phyloP scores from a whole-genome alignment of 805 yeast species.

The Zygosaccharomyces kombuchaensis region DNA sequence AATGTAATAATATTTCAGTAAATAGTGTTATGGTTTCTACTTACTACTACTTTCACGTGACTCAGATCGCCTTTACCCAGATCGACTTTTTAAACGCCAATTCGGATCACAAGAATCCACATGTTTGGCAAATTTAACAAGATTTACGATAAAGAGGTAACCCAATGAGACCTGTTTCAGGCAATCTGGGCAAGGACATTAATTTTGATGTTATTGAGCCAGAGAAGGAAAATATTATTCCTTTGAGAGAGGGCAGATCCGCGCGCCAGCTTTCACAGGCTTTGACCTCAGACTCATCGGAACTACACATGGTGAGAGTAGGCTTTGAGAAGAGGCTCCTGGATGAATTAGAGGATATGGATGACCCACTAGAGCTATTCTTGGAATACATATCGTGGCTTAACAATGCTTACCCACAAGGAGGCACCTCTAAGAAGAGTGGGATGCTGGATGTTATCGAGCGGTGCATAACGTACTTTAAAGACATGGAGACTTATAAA shows the following conservation, averaged over 20 bases:
- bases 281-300: conserved; percentile 22
- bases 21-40: not conserved
- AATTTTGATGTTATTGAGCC: conserved; percentile 47
- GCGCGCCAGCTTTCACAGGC: conserved; percentile 51
- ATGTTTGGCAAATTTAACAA: not conserved
- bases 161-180: conserved; percentile 6
- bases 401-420: conserved; percentile 58
- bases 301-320: conserved; percentile 27
- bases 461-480: conserved; percentile 63
- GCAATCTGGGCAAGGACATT: conserved; percentile 14
- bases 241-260: conserved; percentile 63
- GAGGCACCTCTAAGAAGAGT: conserved; percentile 53
- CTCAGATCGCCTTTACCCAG: no score
- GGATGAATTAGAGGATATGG: conserved; percentile 52
- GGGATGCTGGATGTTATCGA: conserved; percentile 65
- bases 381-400: conserved; percentile 76
- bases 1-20: not conserved
- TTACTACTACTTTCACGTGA: not conserved
- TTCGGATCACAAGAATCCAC: not conserved
- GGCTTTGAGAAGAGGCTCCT: conserved; percentile 48
- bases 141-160: not conserved
- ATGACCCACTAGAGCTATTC: conserved; percentile 78
- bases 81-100: conserved; percentile 1
- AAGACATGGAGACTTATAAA: conserved; percentile 61
- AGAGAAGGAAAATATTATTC: conserved; percentile 75